Conservation (phyloP, 176 grass and related monocot genomes). For the Oryza meyeriana region DNA sequence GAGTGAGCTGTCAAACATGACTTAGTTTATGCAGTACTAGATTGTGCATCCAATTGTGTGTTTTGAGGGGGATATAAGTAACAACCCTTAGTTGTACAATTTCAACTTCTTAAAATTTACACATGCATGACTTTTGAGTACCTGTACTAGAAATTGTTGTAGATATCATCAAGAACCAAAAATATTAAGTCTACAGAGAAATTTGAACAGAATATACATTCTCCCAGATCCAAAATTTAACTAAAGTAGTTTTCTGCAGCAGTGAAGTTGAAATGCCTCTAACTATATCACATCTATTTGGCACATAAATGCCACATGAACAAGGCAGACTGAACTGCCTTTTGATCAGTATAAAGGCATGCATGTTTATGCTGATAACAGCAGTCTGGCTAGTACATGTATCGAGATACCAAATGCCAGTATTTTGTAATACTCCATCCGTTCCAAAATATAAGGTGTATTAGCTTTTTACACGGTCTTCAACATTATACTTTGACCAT, state of each 20-base stretch:
- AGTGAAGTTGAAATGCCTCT: not conserved
- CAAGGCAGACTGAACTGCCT: not conserved
- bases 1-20: not conserved
- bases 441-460: too few species aligned
- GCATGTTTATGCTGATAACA: not conserved
- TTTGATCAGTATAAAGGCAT: not conserved
- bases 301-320: not conserved
- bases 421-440: not conserved
- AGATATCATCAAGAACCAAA: not conserved
- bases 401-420: not conserved
- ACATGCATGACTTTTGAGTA: not conserved
- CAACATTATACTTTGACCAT: too few species aligned
- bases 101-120: conserved; percentile 7
- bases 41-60: conserved; percentile 6
- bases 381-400: not conserved
- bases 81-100: not conserved
- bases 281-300: not conserved
- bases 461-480: too few species aligned
- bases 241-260: not conserved
- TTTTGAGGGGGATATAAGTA: not conserved
- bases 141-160: not conserved
- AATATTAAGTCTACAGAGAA: not conserved
- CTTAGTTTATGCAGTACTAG: conserved; percentile 17
- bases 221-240: conserved; percentile 2
- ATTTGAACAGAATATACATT: not conserved